Base-by-base conservation (phyloP, 495 filamentous ascomycete genomes). In the Xylaria grammica region DNA sequence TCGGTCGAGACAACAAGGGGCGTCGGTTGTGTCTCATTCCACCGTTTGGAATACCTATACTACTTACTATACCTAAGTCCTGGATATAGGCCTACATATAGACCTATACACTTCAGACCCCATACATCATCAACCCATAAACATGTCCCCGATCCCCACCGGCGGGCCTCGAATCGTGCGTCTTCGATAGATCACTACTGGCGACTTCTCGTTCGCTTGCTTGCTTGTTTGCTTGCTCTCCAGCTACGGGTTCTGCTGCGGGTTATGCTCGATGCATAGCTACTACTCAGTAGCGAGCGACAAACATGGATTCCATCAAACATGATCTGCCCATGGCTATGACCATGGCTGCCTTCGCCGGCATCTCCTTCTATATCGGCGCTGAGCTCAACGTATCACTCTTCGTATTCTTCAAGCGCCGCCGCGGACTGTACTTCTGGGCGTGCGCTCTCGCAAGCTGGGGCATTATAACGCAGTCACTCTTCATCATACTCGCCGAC, bases 361-460 rank as follows among this genome's bases (percentile, higher is more conserved):
- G 79, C 27, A 72, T 86, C 51, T 80, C 82, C 30, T 84, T 81
- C 78, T 86, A 84, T 67, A 84, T 86, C 64, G 79, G 82, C 50
- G 76, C 84, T 48, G 84, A 87, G 53, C 78, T 86, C 51, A 79
- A 83, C 64, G 69, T 82, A n/a, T 79, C 82, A 24, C 79, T 85
- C 63, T 85, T 84, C 66, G 74, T 86, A 53, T 81, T 82, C 29
- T 87, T 88, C 62, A 77, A 79, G 29, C 78, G 79, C 49, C 82
- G 81, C 30, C 75, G 72, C 11, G 84, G 85, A 6, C 75, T 84
- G 26, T 87, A 88, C 74, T 88, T 87, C 68, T 87, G 85, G 84
- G 79, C 81, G 38, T 74, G 85, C 53, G 67, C 85, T 7, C 65
- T 87, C 42, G 77, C 78, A 4, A 83, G 84, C 0, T 79, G 79